A percentile compares a stretch with the other conserved stretches of the same genome.
Evolutionary conservation across 2,329 filamentous ascomycete genomes (phyloP).

Genomic region (Aspergillus sp.): DNA sequence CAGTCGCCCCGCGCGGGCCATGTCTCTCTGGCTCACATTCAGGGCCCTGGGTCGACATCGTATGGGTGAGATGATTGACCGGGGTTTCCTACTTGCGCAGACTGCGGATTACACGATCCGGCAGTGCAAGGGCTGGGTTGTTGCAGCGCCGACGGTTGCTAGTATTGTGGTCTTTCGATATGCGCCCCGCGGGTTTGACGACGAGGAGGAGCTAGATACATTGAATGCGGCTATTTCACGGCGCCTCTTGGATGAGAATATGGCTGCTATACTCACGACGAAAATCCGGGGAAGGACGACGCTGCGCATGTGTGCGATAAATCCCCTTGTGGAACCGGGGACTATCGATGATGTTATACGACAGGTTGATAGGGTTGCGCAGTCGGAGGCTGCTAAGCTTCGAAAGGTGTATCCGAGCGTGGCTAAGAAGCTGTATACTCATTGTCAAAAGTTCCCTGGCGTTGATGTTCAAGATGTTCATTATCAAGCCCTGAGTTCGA

Average conservation of each 20-base stretch:
- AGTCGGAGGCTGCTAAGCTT: no score
- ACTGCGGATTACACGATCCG: not conserved
- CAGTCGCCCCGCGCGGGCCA: constrained; percentile 21
- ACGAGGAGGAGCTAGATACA: constrained; percentile 3
- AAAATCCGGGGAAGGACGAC: not conserved
- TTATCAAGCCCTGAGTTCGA: no score
- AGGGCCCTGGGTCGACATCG: constrained; percentile 16
- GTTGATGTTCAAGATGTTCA: no score
- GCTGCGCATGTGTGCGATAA: not conserved
- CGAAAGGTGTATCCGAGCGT: no score
- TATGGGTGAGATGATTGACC: constrained; percentile 20
- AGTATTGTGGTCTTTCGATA: constrained; percentile 17
- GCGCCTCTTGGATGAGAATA: not conserved
- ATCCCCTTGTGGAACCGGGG: not conserved
- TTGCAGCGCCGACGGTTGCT: constrained; percentile 3
- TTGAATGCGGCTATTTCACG: constrained; percentile 3
- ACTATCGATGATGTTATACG: not conserved
- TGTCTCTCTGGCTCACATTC: constrained; percentile 24
- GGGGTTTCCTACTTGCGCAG: constrained; percentile 11
- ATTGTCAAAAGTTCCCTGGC: no score
- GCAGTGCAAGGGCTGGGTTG: constrained; percentile 3
- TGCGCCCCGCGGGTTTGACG: not conserved
- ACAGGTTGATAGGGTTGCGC: no score
- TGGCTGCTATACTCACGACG: not conserved
- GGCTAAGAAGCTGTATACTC: no score